phyloP scores from a whole-genome alignment of 2,329 filamentous ascomycete species.

The Daldinia eschscholtzii region DNA sequence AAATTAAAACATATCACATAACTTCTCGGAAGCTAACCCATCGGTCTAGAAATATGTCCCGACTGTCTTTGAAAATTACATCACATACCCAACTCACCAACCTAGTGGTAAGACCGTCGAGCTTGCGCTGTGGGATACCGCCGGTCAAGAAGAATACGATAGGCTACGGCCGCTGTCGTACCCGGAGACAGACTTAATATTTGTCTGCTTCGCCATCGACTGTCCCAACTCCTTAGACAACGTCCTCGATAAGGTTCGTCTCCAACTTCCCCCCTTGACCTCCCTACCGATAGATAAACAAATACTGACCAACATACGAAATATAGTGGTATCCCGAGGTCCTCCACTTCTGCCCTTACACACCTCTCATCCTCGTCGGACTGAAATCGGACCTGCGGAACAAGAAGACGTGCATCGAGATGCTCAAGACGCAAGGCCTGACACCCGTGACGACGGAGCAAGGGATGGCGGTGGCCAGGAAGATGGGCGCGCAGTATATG shows the following conservation, averaged over 20 bases:
- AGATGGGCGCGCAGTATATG: slow-evolving; percentile 96
- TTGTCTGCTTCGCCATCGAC: slow-evolving; percentile 99
- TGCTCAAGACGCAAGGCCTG: slow-evolving; percentile 96
- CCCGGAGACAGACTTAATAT: slow-evolving; percentile 96
- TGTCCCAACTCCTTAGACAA: slow-evolving; percentile 98
- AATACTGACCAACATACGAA: slow-evolving; percentile 46
- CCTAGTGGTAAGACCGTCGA: slow-evolving; percentile 94
- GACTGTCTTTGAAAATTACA: slow-evolving; percentile 99
- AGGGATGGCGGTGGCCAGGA: slow-evolving; percentile 86
- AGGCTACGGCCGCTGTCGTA: slow-evolving; percentile 94
- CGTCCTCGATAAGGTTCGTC: slow-evolving; percentile 93
- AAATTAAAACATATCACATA: no score
- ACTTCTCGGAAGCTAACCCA: slow-evolving; percentile 18
- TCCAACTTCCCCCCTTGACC: slow-evolving; percentile 3
- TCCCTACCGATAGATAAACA: neutral
- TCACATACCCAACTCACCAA: slow-evolving; percentile 92
- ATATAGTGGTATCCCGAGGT: slow-evolving; percentile 97
- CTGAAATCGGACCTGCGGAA: slow-evolving; percentile 96
- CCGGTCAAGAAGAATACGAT: slow-evolving; percentile 98
- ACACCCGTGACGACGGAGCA: slow-evolving; percentile 95
- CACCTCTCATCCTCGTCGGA: slow-evolving; percentile 92
- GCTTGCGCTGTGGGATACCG: slow-evolving; percentile 97
- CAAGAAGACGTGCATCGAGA: slow-evolving; percentile 97
- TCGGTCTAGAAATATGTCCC: slow-evolving; percentile 89
- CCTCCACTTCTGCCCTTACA: slow-evolving; percentile 98